Base-by-base conservation (phyloP, 805 yeast species). In the Yamadazyma paraphyllophila region DNA sequence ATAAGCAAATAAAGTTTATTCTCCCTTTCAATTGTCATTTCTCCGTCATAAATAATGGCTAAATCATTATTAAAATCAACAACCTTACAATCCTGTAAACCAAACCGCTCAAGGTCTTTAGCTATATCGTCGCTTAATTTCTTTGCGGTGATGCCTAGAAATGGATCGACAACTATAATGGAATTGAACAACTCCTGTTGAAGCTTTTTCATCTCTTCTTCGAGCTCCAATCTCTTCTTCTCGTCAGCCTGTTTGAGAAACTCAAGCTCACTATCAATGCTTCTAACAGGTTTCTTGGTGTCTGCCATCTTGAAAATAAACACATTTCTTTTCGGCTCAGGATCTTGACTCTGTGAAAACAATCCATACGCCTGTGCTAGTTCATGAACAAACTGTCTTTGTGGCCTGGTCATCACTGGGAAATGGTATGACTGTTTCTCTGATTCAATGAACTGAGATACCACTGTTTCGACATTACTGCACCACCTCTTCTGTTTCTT, bases 261-360 rank as follows among this genome's bases (percentile, higher is more conserved):
- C 16, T 41, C 37, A 12, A 45, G 30, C 13, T 30, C 40, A 41
- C 77, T 77, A 14, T 29, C 14, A 7, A 47, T 46, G 12, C 38
- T 36, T 17, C 38, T 37, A 4, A 10, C 5, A 0, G 89, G 88
- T 2, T 67, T 46, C 8, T 50, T 55, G 0, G 71, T 59, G 6
- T 55, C 44, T n/a, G 55, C 49, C 1, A 72, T 65, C 7, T 68
- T 55, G 27, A 64, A 70, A n/a, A 89, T 72, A 51, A 78, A 82
- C 0, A 89, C 92, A 9, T 85, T 78, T 49, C 96, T 64, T 43
- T 79, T 72, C 0, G 96, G 96, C 52, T 88, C 96, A 2, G 78
- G 79, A 61, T 88, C 96, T 50, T 87, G 94, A 1, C 91, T 78
- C 55, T 86, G 90, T 0, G 85, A 71, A 53, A 77, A 81, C 10